Evolutionary conservation across 2,329 filamentous ascomycete species (phyloP).

Genomic region (Cylindrodendrum hubeiense): DNA sequence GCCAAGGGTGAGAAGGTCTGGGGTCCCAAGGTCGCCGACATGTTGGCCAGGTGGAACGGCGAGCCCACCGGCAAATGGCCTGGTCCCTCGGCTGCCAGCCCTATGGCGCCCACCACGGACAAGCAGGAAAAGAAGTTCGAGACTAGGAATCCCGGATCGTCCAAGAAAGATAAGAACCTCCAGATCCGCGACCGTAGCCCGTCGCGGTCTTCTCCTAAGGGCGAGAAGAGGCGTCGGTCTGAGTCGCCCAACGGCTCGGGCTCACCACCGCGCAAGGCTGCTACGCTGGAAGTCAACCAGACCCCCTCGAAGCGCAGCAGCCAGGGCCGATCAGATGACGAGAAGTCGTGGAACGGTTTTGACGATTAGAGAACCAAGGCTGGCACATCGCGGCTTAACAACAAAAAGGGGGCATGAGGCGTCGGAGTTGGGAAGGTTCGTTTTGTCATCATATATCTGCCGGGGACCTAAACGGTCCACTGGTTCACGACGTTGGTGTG

Average conservation of each 20-base stretch:
- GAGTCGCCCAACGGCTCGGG: conserved; percentile 38
- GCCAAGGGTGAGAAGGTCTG: conserved; percentile 83
- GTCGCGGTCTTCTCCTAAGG: conserved; percentile 18
- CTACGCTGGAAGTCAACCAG: conserved; percentile 37
- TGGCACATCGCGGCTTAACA: background rate
- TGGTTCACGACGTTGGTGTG: background rate
- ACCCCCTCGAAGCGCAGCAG: conserved; percentile 25
- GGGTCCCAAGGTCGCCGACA: conserved; percentile 76
- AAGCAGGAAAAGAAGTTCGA: conserved; percentile 40
- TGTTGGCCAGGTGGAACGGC: conserved; percentile 59
- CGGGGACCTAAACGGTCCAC: conserved; percentile 5
- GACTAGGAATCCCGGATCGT: conserved; percentile 20
- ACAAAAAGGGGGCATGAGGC: conserved; percentile 12
- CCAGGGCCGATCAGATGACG: conserved; percentile 49
- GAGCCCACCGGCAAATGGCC: conserved; percentile 46
- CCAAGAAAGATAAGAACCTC: conserved; percentile 28
- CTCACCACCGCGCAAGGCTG: conserved; percentile 47
- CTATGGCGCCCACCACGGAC: conserved; percentile 34
- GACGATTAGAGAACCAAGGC: conserved; percentile 46
- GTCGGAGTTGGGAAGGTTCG: conserved; percentile 21
- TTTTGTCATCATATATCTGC: conserved; percentile 9
- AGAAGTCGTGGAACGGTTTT: conserved; percentile 59
- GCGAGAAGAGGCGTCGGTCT: conserved; percentile 48
- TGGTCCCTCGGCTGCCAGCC: conserved; percentile 27
- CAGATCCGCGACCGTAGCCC: conserved; percentile 21